Evolutionary conservation across 2,329 filamentous ascomycete genomes (phyloP).

Genomic region (Mollisia scopiformis): DNA sequence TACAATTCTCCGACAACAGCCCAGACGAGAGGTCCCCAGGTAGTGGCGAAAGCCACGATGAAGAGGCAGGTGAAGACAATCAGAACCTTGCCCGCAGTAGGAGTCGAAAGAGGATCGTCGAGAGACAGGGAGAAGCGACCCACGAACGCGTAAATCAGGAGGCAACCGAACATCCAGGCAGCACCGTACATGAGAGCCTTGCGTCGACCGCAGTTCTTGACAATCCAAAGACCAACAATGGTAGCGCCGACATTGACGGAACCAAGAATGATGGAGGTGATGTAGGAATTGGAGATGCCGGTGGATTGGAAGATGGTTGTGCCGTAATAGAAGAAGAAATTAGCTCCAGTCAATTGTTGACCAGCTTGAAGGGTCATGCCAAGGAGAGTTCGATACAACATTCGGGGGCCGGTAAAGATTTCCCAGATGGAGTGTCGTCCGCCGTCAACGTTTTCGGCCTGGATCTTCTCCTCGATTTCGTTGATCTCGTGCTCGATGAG

Average conservation of each 20-base stretch:
- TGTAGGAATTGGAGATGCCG: constrained; percentile 66
- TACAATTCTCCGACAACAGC: constrained; percentile 68
- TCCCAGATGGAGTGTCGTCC: constrained; percentile 48
- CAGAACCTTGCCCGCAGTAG: constrained; percentile 58
- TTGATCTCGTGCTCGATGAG: constrained; percentile 51
- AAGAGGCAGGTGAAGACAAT: constrained; percentile 72
- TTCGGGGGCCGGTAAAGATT: constrained; percentile 69
- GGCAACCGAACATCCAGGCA: constrained; percentile 62
- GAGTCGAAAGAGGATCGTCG: constrained; percentile 45
- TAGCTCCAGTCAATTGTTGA: constrained; percentile 70
- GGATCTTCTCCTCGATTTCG: constrained; percentile 55
- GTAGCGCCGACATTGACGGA: constrained; percentile 71
- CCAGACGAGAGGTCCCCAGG: constrained; percentile 74
- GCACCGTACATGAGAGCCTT: constrained; percentile 65
- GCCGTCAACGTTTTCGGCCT: constrained; percentile 47
- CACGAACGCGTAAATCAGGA: constrained; percentile 58
- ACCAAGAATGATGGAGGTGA: constrained; percentile 69
- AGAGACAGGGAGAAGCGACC: constrained; percentile 50
- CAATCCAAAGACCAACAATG: constrained; percentile 65
- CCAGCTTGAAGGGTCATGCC: constrained; percentile 66
- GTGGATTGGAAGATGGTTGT: constrained; percentile 68
- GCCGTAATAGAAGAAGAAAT: constrained; percentile 71
- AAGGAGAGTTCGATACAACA: constrained; percentile 65
- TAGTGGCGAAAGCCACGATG: constrained; percentile 65
- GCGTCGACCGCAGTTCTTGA: constrained; percentile 67